Conservation (phyloP, 352 stramenopile species). For the Phytophthora crassamura region DNA sequence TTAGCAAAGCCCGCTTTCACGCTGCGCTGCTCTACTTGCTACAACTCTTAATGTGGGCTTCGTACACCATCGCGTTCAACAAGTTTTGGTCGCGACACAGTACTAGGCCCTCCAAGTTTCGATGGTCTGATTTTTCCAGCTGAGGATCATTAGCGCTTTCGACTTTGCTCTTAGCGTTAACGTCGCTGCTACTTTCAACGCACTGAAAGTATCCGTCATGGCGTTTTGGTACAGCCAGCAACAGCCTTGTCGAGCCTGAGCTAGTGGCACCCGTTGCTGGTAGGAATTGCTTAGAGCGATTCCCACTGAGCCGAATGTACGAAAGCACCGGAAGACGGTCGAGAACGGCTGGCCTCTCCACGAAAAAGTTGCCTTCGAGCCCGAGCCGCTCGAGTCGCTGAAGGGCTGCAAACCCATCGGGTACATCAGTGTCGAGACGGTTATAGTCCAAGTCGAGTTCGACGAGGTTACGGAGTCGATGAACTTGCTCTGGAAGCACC, state of each 20-base stretch:
- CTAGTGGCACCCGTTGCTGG: neutral
- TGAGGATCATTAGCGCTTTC: neutral
- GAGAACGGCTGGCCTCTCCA: constrained; percentile 28
- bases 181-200: constrained; percentile 22
- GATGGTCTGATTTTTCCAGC: neutral
- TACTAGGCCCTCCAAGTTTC: constrained; percentile 23
- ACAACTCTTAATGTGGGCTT: neutral
- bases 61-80: constrained; percentile 27
- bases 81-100: constrained; percentile 31
- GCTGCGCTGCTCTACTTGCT: no score
- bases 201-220: constrained; percentile 66
- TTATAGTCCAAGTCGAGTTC: constrained; percentile 79
- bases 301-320: constrained; percentile 63
- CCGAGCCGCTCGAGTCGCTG: constrained; percentile 62
- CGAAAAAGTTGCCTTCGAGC: constrained; percentile 65
- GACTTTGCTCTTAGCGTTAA: neutral
- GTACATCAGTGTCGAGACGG: constrained; percentile 45
- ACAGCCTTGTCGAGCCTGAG: neutral
- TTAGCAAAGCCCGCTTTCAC: no score
- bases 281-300: constrained; percentile 33
- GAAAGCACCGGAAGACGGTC: constrained; percentile 39
- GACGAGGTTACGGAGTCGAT: constrained; percentile 62
- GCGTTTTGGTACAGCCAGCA: constrained; percentile 35
- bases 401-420: constrained; percentile 47
- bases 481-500: constrained; percentile 50